Base-by-base conservation (phyloP, 345 rosid genomes). In the Populus pruinosa region DNA sequence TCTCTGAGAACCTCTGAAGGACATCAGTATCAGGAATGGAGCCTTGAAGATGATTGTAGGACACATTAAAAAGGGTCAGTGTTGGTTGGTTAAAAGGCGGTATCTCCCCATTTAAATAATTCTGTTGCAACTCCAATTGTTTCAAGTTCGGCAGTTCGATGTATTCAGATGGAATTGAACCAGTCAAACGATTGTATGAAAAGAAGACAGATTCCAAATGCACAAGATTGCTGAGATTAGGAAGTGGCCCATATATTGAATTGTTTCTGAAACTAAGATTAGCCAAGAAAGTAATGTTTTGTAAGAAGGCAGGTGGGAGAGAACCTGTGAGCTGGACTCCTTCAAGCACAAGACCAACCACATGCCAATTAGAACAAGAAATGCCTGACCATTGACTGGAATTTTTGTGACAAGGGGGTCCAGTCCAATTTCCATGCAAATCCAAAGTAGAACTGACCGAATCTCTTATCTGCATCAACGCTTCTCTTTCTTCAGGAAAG, bases 311-410 rank as follows among this genome's bases (percentile, higher is more conserved):
- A 6, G 86, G 81, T 8, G 91, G 91, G 31, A 90, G 87, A 69
- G 88, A 77, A 61, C 89, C 90, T 8, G 71, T 44, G 5, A 90
- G 86, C 6, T 80, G 82, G 41, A 88, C 71, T 25, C 81, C 91
- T 38, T 85, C 84, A 20, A 90, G 90, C 7, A 80, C 87, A 49
- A 90, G 82, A 23, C 69, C 77, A 9, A 87, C 82, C 2, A 90
- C 89, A 21, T 82, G 93, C 63, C 85, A 70, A 27, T 87, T 61
- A 0, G 76, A 83, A 72, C 93, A 90, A 14, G 70, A 43, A 72
- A 90, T 50, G 2, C 93, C 93, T 50, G 50, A 50, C 93, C 91
- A 90, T 55, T 79, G 75, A 85, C 86, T 86, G 18, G 6, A 10
- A 53, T 82, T 73, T 14, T 70, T n/a, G 49, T 23, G 7, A 70